Base-by-base conservation (phyloP, 1,284 basidiomycete genomes). In the Malassezia brasiliensis region DNA sequence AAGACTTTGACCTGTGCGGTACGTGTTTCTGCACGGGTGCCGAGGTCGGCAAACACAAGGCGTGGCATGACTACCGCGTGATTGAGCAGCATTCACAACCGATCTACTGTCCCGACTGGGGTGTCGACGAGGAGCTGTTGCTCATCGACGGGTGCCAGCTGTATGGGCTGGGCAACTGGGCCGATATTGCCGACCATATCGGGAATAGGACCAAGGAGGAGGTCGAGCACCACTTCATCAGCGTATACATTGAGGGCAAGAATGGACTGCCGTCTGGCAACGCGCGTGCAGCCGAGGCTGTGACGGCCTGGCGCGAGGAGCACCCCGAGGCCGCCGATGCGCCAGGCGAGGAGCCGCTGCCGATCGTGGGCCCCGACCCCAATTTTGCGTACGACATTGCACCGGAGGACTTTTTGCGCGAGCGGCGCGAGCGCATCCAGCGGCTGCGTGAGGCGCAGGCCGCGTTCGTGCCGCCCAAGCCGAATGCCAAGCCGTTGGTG, bases 121-220 rank as follows among this genome's bases (percentile, higher is more conserved):
- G 91, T 34, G 94, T 91, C 9, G 93, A 98, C 77, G 93, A 98
- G 85, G 94, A 98, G 75, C 79, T 96, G 1, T 79, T 96, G 10
- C 79, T 98, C 32, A 80, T 96, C 49, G 90, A 94, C 56, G 94
- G 90, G 10, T 85, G 91, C 52, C 83, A 88, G 31, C 81, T 83
- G 34, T 88, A 90, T 69, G 93, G 93, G 1, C 77, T 98, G 20
- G 94, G 94, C 12, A 98, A 96, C 76, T 98, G 93, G 93, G 85
- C 87, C 71, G 91, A 93, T 69, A 89, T 94, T 48, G 87, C 91
- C 1, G 90, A 94, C 68, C 89, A 96, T 61, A 84, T 98, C 50
- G 93, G 94, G 6, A 94, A 90, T 41, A 81, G 91, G 51, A 88
- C 89, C 7, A 91, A 87, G 74, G 90, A 96, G 69, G 93, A 98